A percentile compares a stretch with the other conserved stretches of the same genome.
These are phyloP conservation scores for Amaranthus palmeri DNA, from an alignment of 148 eudicot species.

Conservation along the genomic window DNA sequence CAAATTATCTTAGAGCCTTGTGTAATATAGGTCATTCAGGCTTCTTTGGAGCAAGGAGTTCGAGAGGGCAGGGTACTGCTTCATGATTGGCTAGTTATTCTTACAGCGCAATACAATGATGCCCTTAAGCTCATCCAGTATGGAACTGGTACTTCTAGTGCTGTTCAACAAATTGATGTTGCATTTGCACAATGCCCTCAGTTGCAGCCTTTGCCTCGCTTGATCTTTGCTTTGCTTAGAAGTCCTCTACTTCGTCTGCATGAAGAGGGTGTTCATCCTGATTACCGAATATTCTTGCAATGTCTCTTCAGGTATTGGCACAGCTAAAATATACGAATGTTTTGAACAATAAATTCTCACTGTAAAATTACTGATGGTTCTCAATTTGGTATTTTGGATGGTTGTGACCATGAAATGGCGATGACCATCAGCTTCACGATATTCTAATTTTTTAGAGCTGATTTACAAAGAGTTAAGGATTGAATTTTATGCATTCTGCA, in stretches of 20 bases:
- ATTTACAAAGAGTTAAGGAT: neutral
- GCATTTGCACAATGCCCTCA: slow-evolving; percentile 88
- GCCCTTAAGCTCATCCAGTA: slow-evolving; percentile 61
- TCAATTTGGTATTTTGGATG: neutral
- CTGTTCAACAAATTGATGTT: slow-evolving; percentile 58
- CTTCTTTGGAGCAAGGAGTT: slow-evolving; percentile 90
- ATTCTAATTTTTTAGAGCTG: neutral
- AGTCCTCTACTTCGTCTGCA: slow-evolving; percentile 92
- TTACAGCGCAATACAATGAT: slow-evolving; percentile 84
- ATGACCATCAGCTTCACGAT: neutral
- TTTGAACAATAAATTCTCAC: neutral
- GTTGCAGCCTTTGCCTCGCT: slow-evolving; percentile 84
- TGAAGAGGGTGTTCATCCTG: slow-evolving; percentile 99
- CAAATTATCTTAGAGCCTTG: neutral
- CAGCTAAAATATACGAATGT: neutral
- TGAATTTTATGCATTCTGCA: neutral
- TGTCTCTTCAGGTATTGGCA: slow-evolving; percentile 79
- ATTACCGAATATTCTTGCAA: slow-evolving; percentile 87
- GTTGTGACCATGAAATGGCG: neutral
- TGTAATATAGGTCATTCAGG: slow-evolving; percentile 69
- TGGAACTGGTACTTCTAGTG: slow-evolving; percentile 45
- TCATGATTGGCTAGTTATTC: slow-evolving; percentile 98
- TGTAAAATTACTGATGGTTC: neutral
- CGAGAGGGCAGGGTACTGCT: slow-evolving; percentile 90
- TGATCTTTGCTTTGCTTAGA: slow-evolving; percentile 90